These are phyloP conservation scores for Cruciata laevipes DNA, from an alignment of 257 asterid species.

Conservation along the genomic window DNA sequence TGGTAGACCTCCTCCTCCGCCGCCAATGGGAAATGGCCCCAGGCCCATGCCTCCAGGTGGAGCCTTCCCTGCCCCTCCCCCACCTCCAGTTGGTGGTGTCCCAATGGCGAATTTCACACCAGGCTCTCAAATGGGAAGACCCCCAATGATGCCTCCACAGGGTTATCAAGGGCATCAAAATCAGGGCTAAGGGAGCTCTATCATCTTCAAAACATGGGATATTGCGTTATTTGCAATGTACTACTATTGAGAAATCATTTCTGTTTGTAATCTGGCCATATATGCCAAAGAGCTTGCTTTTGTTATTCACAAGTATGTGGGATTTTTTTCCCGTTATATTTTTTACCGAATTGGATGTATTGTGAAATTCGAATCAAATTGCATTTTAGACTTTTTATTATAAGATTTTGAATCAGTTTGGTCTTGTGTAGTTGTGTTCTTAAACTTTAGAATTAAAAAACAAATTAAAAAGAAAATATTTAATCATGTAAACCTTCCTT, in stretches of 20 bases:
- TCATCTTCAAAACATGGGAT: constrained; percentile 74
- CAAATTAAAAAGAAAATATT: background rate
- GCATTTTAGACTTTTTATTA: background rate
- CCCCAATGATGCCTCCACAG: constrained; percentile 73
- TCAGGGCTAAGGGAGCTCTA: constrained; percentile 42
- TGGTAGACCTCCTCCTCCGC: constrained; percentile 58
- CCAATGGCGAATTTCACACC: constrained; percentile 81
- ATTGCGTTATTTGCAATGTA: constrained; percentile 13
- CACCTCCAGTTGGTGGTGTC: constrained; percentile 70
- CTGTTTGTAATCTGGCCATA: too few relatives aligned
- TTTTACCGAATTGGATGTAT: background rate
- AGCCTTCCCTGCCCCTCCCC: constrained; percentile 86
- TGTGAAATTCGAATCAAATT: background rate
- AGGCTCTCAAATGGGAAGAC: constrained; percentile 76
- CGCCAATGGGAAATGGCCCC: constrained; percentile 67
- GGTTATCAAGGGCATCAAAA: constrained; percentile 70
- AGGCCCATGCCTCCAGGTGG: constrained; percentile 99
- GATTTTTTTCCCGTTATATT: background rate
- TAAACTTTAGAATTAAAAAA: background rate
- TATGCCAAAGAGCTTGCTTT: background rate
- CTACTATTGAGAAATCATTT: too few relatives aligned
- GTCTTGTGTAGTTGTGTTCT: background rate
- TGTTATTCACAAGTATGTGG: background rate
- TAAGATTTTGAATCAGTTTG: background rate
- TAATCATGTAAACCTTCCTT: background rate